A percentile compares a stretch with the other conserved stretches of the same genome.
These are phyloP conservation scores for Candida oleophila DNA, from an alignment of 805 yeast genomes.

Conservation along the genomic window DNA sequence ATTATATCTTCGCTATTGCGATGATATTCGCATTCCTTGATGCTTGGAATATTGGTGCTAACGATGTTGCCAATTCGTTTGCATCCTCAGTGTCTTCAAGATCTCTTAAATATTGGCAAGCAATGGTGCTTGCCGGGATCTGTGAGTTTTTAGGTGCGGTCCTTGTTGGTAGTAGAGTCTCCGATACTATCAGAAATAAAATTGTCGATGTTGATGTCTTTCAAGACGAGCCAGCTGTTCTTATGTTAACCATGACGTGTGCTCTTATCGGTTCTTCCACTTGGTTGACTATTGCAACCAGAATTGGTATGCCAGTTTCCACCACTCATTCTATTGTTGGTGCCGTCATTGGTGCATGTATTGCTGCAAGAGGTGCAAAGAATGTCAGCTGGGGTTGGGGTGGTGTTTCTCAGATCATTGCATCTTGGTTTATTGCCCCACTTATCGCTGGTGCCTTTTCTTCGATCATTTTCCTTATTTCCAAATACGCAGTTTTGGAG, in stretches of 20 bases:
- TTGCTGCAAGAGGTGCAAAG: constrained; percentile 66
- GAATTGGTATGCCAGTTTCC: constrained; percentile 73
- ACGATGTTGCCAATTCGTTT: constrained; percentile 79
- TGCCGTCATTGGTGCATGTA: constrained; percentile 70
- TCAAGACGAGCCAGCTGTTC: constrained; percentile 59
- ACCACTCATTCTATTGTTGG: constrained; percentile 81
- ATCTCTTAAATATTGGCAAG: constrained; percentile 70
- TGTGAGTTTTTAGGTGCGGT: constrained; percentile 77
- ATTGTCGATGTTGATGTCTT: constrained; percentile 55
- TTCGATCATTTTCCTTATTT: constrained; percentile 53
- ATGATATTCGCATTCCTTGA: constrained; percentile 73
- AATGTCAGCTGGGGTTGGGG: constrained; percentile 73
- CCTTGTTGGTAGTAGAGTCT: constrained; percentile 69
- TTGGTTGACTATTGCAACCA: constrained; percentile 70
- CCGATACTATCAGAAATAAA: constrained; percentile 68
- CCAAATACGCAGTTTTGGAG: constrained; percentile 63
- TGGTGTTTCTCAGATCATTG: constrained; percentile 70
- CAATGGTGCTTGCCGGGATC: constrained; percentile 66
- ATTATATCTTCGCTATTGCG: constrained; percentile 67
- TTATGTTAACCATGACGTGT: constrained; percentile 73
- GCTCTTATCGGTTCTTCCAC: constrained; percentile 71
- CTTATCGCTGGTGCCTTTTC: constrained; percentile 64
- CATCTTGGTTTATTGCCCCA: constrained; percentile 83
- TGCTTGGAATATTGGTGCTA: constrained; percentile 80
- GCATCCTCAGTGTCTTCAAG: constrained; percentile 75